Base-by-base conservation (phyloP, 2,329 filamentous ascomycete genomes). In the Neofusicoccum cordaticola region DNA sequence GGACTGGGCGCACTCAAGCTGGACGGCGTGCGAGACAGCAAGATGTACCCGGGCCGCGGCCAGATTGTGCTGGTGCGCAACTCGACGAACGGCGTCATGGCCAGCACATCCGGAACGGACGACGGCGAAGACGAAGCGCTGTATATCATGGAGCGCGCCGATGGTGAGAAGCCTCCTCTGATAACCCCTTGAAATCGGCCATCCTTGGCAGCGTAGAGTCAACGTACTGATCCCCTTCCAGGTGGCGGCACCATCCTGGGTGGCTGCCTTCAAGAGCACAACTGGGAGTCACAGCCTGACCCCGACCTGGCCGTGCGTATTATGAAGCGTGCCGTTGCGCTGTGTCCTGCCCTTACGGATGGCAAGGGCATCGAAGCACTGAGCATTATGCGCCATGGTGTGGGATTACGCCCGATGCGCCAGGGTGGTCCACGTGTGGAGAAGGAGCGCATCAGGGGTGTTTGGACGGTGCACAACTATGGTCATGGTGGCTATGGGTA, bases 11-110 rank as follows among this genome's bases (percentile, higher is more conserved):
- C 93, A 0, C 84, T 84, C 48, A 88, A 84, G 64, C 86, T 98
- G 1, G 92, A 91, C 8, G 94, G 94, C 42, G 93, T 98, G 0
- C 82, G 86, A 77, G 94, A 98, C 73, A 76, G 80, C 65, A 85
- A 83, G 4, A 84, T 98, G 68, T 84, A 88, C 62, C 93, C 94
- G 0, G 88, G 86, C 1, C 86, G 94, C 2, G 94, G 92, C 3
- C 94, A 98, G 78, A 87, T 91, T 15, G 90, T 96, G 0, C 75
- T 97, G 0, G 92, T 97, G 22, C 83, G 92, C 65, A 96, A 97
- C 77, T 87, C 90, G 72, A 85, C 88, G 0, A 22, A 22, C 22
- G 85, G 85, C 11, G 80, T 85, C 39, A 94, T 96, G 90, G 76
- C 86, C 53, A 84, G 84, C 6, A 83, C 85, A 13, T 92, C 89